Percentiles rank a stretch among this genome's conserved stretches.
Evolutionary conservation across 768 basidiomycete species (phyloP).

Genomic region (Agaricus sinodeliciosus): DNA sequence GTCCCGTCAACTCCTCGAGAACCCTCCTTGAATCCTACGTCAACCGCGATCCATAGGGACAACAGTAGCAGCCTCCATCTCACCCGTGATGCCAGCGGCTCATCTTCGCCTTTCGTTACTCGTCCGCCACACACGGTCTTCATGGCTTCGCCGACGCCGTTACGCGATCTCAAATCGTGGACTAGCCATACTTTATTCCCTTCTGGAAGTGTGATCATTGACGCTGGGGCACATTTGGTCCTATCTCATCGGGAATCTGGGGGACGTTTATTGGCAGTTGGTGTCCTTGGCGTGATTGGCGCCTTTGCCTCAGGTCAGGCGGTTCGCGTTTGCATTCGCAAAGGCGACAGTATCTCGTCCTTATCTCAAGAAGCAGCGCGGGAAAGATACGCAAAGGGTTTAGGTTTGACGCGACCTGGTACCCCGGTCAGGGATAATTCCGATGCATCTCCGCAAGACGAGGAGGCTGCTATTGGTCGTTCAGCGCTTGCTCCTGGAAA

Average conservation of each 20-base stretch:
- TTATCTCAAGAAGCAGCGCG: slow-evolving; percentile 22
- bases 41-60: slow-evolving; percentile 5
- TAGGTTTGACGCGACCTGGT: slow-evolving; percentile 44
- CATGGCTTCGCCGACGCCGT: slow-evolving; percentile 60
- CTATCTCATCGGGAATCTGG: slow-evolving; percentile 83
- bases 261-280: slow-evolving; percentile 86
- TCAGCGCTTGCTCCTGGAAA: slow-evolving; percentile 17
- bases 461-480: background rate
- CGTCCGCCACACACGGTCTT: slow-evolving; percentile 89
- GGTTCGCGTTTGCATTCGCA: slow-evolving; percentile 67
- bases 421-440: slow-evolving; percentile 46
- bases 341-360: slow-evolving; percentile 17
- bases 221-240: slow-evolving; percentile 82
- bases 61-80: background rate
- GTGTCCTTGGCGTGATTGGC: slow-evolving; percentile 82
- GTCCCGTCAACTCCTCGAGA: slow-evolving; percentile 11
- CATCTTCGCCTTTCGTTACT: slow-evolving; percentile 18
- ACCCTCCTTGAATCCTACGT: background rate
- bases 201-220: slow-evolving; percentile 83
- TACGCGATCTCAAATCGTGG: slow-evolving; percentile 91
- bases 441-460: slow-evolving; percentile 32
- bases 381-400: slow-evolving; percentile 28
- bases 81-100: slow-evolving; percentile 15
- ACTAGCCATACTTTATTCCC: slow-evolving; percentile 92
- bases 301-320: slow-evolving; percentile 94